Percentiles rank a stretch among this genome's conserved stretches.
phyloP scores from a whole-genome alignment of 495 filamentous ascomycete species.

The Tirmania nivea region DNA sequence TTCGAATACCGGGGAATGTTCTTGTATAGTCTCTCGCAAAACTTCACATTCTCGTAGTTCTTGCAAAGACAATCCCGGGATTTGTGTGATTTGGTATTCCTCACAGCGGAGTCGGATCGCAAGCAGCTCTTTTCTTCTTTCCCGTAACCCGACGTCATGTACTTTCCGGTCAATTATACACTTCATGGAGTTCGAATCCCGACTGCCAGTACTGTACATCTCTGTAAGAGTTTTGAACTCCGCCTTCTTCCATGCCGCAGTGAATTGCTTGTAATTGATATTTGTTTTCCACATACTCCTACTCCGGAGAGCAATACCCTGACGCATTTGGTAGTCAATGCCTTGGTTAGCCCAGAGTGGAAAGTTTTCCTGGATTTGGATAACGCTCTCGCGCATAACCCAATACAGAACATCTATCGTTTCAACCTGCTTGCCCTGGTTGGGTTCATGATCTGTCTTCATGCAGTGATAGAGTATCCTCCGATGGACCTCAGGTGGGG shows the following conservation, averaged over 20 bases:
- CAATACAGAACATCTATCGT: slow-evolving; percentile 4
- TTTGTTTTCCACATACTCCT: slow-evolving; percentile 1
- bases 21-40: too few relatives aligned
- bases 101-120: too few relatives aligned
- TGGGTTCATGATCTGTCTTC: slow-evolving; percentile 17
- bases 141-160: background rate
- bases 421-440: background rate
- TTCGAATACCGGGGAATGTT: too few relatives aligned
- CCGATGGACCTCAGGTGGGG: slow-evolving; percentile 26
- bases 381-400: slow-evolving; percentile 8
- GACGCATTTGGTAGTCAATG: background rate
- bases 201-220: slow-evolving; percentile 1
- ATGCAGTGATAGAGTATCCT: too few relatives aligned
- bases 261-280: too few relatives aligned
- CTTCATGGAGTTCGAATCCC: too few relatives aligned
- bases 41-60: too few relatives aligned
- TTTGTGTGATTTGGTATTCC: slow-evolving; percentile 1
- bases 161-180: background rate
- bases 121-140: too few relatives aligned
- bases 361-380: slow-evolving; percentile 1
- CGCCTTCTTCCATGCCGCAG: slow-evolving; percentile 4
- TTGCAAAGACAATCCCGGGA: background rate
- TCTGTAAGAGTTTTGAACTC: slow-evolving; percentile 7
- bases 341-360: slow-evolving; percentile 9
- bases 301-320: too few relatives aligned